Conservation (phyloP, 345 rosid genomes). For the Citrus cavaleriei region DNA sequence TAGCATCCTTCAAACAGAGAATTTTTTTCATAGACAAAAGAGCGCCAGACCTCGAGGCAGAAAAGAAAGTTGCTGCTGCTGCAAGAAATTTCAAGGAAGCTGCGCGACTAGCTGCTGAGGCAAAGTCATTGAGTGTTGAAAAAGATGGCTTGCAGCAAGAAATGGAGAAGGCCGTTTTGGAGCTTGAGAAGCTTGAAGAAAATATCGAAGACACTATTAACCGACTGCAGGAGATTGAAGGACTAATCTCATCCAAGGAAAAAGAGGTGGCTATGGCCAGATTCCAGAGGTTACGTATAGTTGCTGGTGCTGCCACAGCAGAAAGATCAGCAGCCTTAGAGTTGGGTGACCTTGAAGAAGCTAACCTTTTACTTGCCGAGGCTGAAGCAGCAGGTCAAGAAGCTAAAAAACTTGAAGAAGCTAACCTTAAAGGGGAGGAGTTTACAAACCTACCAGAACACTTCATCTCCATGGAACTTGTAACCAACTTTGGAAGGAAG, state of each 20-base stretch:
- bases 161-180: conserved; percentile 45
- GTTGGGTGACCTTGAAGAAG: conserved; percentile 70
- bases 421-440: conserved; percentile 42
- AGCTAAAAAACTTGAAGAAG: conserved; percentile 35
- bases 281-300: conserved; percentile 61
- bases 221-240: conserved; percentile 60
- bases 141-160: conserved; percentile 56
- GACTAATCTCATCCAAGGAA: conserved; percentile 57
- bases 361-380: conserved; percentile 65
- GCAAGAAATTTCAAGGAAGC: conserved; percentile 95
- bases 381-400: conserved; percentile 75
- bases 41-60: conserved; percentile 80
- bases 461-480: conserved; percentile 76
- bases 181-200: conserved; percentile 55
- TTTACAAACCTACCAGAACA: conserved; percentile 40
- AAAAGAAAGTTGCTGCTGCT: conserved; percentile 84
- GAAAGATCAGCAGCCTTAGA: conserved; percentile 81
- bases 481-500: conserved; percentile 51
- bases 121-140: conserved; percentile 68
- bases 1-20: conserved; percentile 69
- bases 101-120: conserved; percentile 83
- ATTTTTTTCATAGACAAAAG: conserved; percentile 68
- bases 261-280: conserved; percentile 70
- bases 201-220: conserved; percentile 54
- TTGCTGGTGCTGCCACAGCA: conserved; percentile 61